phyloP scores from a whole-genome alignment of 352 stramenopile species.

The Phytopythium mirpurense region DNA sequence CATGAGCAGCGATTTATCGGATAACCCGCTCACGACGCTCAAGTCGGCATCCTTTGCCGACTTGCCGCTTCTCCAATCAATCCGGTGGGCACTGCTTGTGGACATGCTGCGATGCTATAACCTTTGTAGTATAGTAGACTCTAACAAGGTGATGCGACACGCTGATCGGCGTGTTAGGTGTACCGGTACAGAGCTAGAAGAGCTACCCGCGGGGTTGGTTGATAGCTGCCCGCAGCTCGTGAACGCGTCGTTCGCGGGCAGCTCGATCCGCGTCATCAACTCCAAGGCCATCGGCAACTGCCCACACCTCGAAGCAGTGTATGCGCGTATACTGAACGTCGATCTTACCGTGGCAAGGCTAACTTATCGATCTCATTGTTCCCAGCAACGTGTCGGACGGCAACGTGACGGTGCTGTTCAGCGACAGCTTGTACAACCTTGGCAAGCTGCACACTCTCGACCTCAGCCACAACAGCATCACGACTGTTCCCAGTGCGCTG shows the following conservation, averaged over 20 bases:
- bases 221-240: conserved; percentile 34
- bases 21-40: conserved; percentile 54
- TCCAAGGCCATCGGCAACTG: conserved; percentile 35
- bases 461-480: conserved; percentile 49
- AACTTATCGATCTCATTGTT: neutral
- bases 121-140: too few relatives aligned
- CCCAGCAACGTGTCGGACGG: conserved; percentile 33
- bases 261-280: conserved; percentile 37
- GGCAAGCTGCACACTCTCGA: conserved; percentile 47
- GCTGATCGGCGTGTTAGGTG: conserved; percentile 16
- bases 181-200: conserved; percentile 32
- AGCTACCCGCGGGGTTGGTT: conserved; percentile 25
- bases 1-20: conserved; percentile 35
- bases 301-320: conserved; percentile 36
- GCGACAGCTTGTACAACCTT: conserved; percentile 41
- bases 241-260: conserved; percentile 36
- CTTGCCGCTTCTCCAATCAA: conserved; percentile 30
- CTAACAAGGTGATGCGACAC: neutral
- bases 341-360: too few relatives aligned
- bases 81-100: conserved; percentile 18
- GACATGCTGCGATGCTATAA: neutral
- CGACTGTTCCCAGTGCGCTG: conserved; percentile 27
- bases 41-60: conserved; percentile 38
- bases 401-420: conserved; percentile 34
- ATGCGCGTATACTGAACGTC: conserved; percentile 7